phyloP scores from a whole-genome alignment of 306 rosid species.

The Cucumis melo region DNA sequence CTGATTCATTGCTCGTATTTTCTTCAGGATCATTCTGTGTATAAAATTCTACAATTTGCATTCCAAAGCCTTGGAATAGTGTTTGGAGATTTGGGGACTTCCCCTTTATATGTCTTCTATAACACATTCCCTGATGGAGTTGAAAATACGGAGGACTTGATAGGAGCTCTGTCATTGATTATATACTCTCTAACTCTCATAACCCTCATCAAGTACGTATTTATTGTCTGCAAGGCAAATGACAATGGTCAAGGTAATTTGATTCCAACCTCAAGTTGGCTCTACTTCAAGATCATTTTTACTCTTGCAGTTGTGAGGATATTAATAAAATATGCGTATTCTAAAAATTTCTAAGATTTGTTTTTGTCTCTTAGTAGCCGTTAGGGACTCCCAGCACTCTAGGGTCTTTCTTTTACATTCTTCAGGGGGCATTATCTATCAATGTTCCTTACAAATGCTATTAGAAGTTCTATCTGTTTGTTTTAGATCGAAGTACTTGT shows the following conservation, averaged over 20 bases:
- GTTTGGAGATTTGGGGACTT: slow-evolving; percentile 92
- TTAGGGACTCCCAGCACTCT: background rate
- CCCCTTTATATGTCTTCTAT: slow-evolving; percentile 89
- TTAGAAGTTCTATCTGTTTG: background rate
- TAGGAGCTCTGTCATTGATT: slow-evolving; percentile 90
- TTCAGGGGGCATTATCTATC: background rate
- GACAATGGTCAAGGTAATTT: slow-evolving; percentile 94
- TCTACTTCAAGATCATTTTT: background rate
- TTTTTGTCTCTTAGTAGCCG: background rate
- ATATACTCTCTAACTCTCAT: slow-evolving; percentile 91
- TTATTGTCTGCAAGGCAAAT: slow-evolving; percentile 75
- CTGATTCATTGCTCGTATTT: slow-evolving; percentile 15
- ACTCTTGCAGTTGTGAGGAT: background rate
- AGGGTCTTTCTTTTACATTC: background rate
- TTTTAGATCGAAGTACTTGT: background rate
- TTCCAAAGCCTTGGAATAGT: slow-evolving; percentile 98
- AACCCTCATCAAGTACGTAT: slow-evolving; percentile 80
- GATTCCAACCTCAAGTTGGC: background rate
- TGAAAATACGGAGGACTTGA: slow-evolving; percentile 58
- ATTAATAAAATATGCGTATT: background rate
- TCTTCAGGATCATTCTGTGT: slow-evolving; percentile 52
- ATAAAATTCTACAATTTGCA: slow-evolving; percentile 74
- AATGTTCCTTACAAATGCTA: background rate
- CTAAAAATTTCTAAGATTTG: background rate
- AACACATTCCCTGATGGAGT: slow-evolving; percentile 70